These are phyloP conservation scores for Marasmius tenuissimus DNA, from an alignment of 1,284 basidiomycete genomes.

Conservation along the genomic window DNA sequence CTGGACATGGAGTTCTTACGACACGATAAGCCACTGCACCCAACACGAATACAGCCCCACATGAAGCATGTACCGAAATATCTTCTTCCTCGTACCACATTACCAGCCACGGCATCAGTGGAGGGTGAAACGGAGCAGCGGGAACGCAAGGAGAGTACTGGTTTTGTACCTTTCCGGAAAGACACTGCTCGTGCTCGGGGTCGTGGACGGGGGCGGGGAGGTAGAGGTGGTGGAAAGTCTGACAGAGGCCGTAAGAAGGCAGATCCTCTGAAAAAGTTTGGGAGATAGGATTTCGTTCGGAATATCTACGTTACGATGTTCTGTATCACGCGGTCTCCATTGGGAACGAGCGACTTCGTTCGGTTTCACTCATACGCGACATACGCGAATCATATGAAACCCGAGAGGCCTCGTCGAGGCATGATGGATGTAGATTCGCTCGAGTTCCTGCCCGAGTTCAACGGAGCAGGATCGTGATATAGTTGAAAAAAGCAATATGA, in stretches of 20 bases:
- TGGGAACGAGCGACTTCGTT: no score
- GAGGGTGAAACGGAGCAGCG: conserved; percentile 17
- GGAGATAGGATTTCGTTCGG: conserved; percentile 27
- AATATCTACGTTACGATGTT: no score
- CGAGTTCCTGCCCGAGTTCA: no score
- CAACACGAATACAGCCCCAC: conserved; percentile 85
- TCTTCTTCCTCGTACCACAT: conserved; percentile 79
- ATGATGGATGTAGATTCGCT: no score
- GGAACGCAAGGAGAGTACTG: conserved; percentile 23
- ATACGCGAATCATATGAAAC: no score
- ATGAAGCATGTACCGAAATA: conserved; percentile 97
- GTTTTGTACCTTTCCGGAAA: conserved; percentile 77
- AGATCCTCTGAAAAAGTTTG: conserved; percentile 78
- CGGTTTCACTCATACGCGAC: no score
- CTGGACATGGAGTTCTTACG: conserved; percentile 90
- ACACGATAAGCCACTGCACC: conserved; percentile 93
- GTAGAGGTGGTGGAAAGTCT: conserved; percentile 36
- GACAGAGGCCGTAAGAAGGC: conserved; percentile 56
- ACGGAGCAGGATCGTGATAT: no score
- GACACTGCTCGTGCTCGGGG: conserved; percentile 52
- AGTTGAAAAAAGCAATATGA: no score
- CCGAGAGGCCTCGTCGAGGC: no score
- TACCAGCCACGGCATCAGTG: conserved; percentile 34
- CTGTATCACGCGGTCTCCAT: no score
- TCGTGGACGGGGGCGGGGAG: conserved; percentile 48